phyloP scores from a whole-genome alignment of 345 rosid genomes.

The Schrenkiella parvula region DNA sequence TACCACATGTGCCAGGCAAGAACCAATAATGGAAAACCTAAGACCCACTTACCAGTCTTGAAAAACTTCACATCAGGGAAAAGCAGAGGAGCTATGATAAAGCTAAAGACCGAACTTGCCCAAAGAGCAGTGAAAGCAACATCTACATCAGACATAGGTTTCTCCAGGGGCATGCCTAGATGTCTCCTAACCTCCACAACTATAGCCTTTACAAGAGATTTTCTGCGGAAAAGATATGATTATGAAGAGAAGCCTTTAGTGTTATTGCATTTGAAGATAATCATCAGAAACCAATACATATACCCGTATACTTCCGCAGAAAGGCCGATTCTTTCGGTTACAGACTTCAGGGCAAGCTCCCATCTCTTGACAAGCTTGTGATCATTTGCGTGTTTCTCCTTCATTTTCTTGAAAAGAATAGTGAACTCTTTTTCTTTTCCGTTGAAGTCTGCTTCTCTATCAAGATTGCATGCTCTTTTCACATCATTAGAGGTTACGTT shows the following conservation, averaged over 20 bases:
- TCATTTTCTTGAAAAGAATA: neutral
- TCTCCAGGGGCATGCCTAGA: neutral
- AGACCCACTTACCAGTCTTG: neutral
- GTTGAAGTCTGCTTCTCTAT: neutral
- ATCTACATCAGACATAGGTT: neutral
- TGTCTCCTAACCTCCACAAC: neutral
- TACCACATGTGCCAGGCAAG: no score
- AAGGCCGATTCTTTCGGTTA: neutral
- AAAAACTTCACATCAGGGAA: neutral
- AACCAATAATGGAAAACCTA: neutral
- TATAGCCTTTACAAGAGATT: neutral
- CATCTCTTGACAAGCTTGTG: neutral
- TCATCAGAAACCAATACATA: neutral
- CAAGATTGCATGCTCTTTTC: neutral
- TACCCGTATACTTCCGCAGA: neutral
- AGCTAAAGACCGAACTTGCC: neutral
- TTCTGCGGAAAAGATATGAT: neutral
- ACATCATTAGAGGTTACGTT: neutral
- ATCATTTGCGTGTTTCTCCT: neutral
- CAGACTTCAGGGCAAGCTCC: neutral
- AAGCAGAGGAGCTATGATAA: neutral
- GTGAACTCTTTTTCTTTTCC: neutral
- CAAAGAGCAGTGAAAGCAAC: neutral
- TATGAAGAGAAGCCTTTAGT: neutral
- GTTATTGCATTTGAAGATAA: neutral